Evolutionary conservation across 2,329 filamentous ascomycete genomes (phyloP).

Genomic region (Hypoxylon sp.): DNA sequence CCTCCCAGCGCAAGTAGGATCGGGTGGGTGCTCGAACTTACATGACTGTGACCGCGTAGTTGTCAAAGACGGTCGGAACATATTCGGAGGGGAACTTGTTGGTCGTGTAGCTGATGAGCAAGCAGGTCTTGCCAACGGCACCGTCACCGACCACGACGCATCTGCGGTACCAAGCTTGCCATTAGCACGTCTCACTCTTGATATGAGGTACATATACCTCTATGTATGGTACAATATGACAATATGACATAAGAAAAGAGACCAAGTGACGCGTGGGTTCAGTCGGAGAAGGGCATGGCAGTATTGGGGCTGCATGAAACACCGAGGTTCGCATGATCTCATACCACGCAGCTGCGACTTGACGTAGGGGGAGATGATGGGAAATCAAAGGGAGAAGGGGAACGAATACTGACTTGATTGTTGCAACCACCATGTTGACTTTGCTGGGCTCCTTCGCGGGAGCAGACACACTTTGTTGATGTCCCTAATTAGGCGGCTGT

Average conservation of each 20-base stretch:
- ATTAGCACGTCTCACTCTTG: conserved; percentile 30
- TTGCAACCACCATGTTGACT: conserved; percentile 67
- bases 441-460: conserved; percentile 50
- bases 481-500: conserved; percentile 31
- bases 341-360: conserved; percentile 25
- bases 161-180: conserved; percentile 57
- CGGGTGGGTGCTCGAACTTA: conserved; percentile 62
- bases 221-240: conserved; percentile 8
- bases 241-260: too few species aligned
- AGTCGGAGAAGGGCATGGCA: conserved; percentile 6
- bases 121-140: conserved; percentile 98
- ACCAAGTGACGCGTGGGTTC: conserved; percentile 27
- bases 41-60: conserved; percentile 99
- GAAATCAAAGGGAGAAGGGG: conserved; percentile 9
- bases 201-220: not conserved
- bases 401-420: conserved; percentile 64
- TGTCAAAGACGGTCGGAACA: conserved; percentile 98
- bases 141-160: conserved; percentile 99
- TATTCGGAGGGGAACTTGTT: conserved; percentile 99
- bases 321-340: conserved; percentile 13
- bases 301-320: conserved; percentile 28
- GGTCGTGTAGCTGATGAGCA: conserved; percentile 98
- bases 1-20: not conserved
- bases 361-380: conserved; percentile 24
- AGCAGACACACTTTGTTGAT: conserved; percentile 42